Base-by-base conservation (phyloP, 2,329 filamentous ascomycete species). In the Helminthosporium solani region DNA sequence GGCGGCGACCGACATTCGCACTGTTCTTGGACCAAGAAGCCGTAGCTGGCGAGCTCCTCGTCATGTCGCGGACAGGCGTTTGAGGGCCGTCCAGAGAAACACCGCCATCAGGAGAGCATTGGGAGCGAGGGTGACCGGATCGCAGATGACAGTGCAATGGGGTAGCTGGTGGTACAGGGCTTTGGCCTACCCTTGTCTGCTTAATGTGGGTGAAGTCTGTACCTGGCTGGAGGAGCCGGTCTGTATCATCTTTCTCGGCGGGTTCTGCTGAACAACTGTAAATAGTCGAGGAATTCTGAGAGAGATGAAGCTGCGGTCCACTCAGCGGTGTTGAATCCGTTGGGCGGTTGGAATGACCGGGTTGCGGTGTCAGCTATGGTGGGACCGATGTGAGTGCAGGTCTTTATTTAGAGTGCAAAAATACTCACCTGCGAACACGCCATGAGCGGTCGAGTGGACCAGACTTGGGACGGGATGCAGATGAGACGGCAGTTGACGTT, bases 1-100 rank as follows among this genome's bases (percentile, higher is more conserved):
- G 64, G 20, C 62, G 60, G 18, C 55, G 41, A 28, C 64, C 48
- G n/a, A 60, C 43, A 37, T 64, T 66, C 14, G 61, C 54, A 33
- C 28, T 35, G 18, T 39, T 43, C 3, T 40, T 33, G 9, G 50
- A 43, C 14, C 53, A 54, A 9, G 23, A 27, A n/a, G 45, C 35
- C 36, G 30, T 27, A 14, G 11, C 35, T 16, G 33, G 37, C 11
- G 25, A 25, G 18, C 4, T 3, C 7, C 19, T 35, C 8, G 37
- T 15, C 2, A 28, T 38, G 31, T 9, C 25, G 15, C 21, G 27
- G 19, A 21, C 16, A 12, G 40, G 19, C 36, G 27, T 38, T 34
- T 41, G 21, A 6, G 38, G 38, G 19, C 18, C 21, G 11, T 33
- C 18, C 28, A 51, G 33, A 28, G 44, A 37, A 43, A 51, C 20